phyloP scores from a whole-genome alignment of 495 filamentous ascomycete genomes.

The Aspergillus wentii region DNA sequence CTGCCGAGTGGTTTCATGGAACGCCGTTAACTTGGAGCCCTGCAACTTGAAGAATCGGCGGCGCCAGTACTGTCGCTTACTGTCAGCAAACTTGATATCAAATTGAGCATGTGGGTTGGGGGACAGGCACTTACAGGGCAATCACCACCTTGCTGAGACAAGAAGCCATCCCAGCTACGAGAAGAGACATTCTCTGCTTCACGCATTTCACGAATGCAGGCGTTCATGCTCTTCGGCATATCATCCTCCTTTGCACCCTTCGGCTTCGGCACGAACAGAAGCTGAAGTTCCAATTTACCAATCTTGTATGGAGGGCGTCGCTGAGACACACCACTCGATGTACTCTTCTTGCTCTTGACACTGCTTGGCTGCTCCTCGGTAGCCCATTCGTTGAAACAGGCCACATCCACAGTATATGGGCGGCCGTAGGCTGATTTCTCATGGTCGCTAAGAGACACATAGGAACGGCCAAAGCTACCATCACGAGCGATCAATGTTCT shows the following conservation, averaged over 20 bases:
- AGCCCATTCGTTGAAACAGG: constrained; percentile 98
- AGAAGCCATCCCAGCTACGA: constrained; percentile 76
- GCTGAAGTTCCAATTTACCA: constrained; percentile 86
- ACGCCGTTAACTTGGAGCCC: constrained; percentile 87
- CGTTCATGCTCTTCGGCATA: constrained; percentile 98
- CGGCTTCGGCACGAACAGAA: constrained; percentile 90
- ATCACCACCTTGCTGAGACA: constrained; percentile 96
- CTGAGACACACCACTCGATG: constrained; percentile 51
- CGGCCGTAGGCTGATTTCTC: constrained; percentile 81
- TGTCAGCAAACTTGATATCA: not conserved
- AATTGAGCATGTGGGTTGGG: too few relatives aligned
- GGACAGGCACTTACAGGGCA: constrained; percentile 72
- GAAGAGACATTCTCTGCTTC: constrained; percentile 72
- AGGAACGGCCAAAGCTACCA: constrained; percentile 89
- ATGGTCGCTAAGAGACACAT: constrained; percentile 88
- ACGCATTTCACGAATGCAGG: constrained; percentile 85
- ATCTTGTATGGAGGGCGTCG: constrained; percentile 87
- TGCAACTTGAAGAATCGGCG: constrained; percentile 94
- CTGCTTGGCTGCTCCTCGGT: constrained; percentile 74
- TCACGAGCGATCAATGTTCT: constrained; percentile 81
- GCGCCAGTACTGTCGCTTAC: constrained; percentile 76
- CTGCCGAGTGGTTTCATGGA: constrained; percentile 91
- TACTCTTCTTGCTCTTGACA: constrained; percentile 84
- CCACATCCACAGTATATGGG: constrained; percentile 78
- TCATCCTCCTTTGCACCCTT: constrained; percentile 87